Percentiles rank a stretch among this genome's conserved stretches.
These are phyloP conservation scores for Russula virescens DNA, from an alignment of 768 basidiomycete species.

Conservation along the genomic window DNA sequence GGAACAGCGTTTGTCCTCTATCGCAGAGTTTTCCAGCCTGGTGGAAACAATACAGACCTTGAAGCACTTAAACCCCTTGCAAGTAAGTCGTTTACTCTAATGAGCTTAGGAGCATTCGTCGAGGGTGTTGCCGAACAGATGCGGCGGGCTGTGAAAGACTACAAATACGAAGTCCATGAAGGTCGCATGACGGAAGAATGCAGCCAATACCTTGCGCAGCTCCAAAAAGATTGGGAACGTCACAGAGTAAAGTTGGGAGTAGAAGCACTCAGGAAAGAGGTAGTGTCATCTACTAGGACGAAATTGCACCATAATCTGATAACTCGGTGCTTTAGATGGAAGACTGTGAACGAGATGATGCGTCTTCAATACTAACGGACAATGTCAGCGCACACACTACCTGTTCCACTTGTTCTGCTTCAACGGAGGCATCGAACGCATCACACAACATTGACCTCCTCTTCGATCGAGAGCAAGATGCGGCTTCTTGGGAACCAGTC, in stretches of 20 bases:
- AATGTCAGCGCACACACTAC: slow-evolving; percentile 28
- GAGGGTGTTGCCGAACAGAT: slow-evolving; percentile 45
- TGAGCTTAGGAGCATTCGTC: background rate
- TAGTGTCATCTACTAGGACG: slow-evolving; percentile 29
- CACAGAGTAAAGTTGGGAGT: slow-evolving; percentile 84
- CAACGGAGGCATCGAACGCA: slow-evolving; percentile 31
- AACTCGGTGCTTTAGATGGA: slow-evolving; percentile 44
- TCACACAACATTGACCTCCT: slow-evolving; percentile 70
- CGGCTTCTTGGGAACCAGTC: slow-evolving; percentile 70
- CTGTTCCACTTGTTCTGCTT: slow-evolving; percentile 29
- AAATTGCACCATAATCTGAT: background rate
- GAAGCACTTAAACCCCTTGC: slow-evolving; percentile 84
- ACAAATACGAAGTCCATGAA: slow-evolving; percentile 92
- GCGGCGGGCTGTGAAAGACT: slow-evolving; percentile 89
- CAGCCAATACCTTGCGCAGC: slow-evolving; percentile 84
- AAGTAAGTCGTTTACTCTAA: slow-evolving; percentile 42
- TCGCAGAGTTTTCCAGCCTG: slow-evolving; percentile 80
- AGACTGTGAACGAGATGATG: slow-evolving; percentile 61
- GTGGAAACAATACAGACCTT: slow-evolving; percentile 87
- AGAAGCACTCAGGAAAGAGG: slow-evolving; percentile 79
- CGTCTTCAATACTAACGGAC: slow-evolving; percentile 35
- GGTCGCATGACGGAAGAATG: slow-evolving; percentile 93
- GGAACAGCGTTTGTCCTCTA: slow-evolving; percentile 73
- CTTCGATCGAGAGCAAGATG: slow-evolving; percentile 63
- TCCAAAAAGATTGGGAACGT: slow-evolving; percentile 97